Conservation (phyloP, 352 stramenopile species). For the Phytophthora fragariaefolia region DNA sequence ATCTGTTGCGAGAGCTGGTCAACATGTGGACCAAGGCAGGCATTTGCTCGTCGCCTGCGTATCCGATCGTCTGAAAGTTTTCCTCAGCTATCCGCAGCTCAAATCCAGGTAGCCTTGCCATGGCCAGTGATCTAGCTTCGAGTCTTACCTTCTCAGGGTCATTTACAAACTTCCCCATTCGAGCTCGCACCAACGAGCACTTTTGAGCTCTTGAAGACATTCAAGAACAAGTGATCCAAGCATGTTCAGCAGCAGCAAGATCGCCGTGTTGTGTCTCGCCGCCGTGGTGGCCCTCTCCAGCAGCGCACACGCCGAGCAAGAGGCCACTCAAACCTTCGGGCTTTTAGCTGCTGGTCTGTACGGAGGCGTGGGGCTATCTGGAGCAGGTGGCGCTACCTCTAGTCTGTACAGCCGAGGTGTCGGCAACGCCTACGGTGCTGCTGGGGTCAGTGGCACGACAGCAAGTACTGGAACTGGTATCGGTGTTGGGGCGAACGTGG, state of each 20-base stretch:
- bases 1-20: neutral
- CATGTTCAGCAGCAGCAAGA: slow-evolving; percentile 8
- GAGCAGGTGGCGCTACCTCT: neutral
- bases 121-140: too few relatives aligned
- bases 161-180: slow-evolving; percentile 10
- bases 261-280: slow-evolving; percentile 5
- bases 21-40: neutral
- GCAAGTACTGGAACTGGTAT: neutral
- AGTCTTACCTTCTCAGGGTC: neutral
- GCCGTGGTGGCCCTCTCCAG: neutral
- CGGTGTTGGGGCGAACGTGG: neutral
- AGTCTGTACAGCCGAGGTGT: neutral
- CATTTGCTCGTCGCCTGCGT: neutral
- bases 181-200: slow-evolving; percentile 3
- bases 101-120: neutral
- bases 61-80: neutral
- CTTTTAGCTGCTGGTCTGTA: neutral
- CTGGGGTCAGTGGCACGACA: neutral
- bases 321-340: slow-evolving; percentile 7
- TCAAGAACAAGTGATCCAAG: slow-evolving; percentile 8
- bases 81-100: neutral
- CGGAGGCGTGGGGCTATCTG: neutral
- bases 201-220: neutral
- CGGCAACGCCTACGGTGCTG: neutral
- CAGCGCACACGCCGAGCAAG: slow-evolving; percentile 1